Conservation (phyloP, 2,329 filamentous ascomycete genomes). For the Sarocladium kiliense region DNA sequence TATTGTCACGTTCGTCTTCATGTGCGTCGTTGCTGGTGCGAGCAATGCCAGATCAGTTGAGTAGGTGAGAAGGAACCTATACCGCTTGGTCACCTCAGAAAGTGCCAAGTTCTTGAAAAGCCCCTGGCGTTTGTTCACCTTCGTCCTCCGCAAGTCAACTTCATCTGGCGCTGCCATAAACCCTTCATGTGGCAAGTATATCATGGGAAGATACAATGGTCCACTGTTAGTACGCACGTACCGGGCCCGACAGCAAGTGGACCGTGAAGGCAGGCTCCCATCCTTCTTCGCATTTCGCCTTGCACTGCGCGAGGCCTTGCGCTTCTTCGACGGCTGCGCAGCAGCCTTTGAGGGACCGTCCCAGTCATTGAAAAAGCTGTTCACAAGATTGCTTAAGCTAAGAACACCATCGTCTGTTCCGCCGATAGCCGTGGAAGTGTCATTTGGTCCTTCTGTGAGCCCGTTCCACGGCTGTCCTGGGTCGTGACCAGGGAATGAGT, state of each 20-base stretch:
- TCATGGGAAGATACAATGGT: constrained; percentile 23
- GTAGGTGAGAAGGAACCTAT: constrained; percentile 42
- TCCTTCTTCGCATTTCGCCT: neutral
- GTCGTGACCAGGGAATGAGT: too few relatives aligned
- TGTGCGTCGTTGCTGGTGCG: constrained; percentile 18
- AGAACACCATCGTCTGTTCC: too few relatives aligned
- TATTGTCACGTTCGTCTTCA: neutral
- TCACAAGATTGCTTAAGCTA: too few relatives aligned
- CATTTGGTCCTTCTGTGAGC: too few relatives aligned
- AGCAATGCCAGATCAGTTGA: constrained; percentile 44
- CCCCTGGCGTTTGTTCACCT: neutral
- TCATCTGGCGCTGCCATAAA: constrained; percentile 13
- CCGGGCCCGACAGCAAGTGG: neutral
- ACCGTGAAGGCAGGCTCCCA: neutral
- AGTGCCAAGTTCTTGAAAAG: neutral
- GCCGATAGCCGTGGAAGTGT: too few relatives aligned
- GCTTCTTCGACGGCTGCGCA: too few relatives aligned
- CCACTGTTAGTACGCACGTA: neutral
- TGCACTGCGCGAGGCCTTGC: too few relatives aligned
- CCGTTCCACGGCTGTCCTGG: too few relatives aligned
- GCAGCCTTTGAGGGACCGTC: too few relatives aligned
- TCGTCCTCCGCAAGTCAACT: constrained; percentile 11
- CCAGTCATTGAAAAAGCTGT: too few relatives aligned
- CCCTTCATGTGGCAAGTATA: constrained; percentile 30
- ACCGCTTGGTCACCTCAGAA: constrained; percentile 12